Percentiles rank a stretch among this genome's conserved stretches.
Evolutionary conservation across 2,329 filamentous ascomycete species (phyloP).

Genomic region (Claviceps humidiphila): DNA sequence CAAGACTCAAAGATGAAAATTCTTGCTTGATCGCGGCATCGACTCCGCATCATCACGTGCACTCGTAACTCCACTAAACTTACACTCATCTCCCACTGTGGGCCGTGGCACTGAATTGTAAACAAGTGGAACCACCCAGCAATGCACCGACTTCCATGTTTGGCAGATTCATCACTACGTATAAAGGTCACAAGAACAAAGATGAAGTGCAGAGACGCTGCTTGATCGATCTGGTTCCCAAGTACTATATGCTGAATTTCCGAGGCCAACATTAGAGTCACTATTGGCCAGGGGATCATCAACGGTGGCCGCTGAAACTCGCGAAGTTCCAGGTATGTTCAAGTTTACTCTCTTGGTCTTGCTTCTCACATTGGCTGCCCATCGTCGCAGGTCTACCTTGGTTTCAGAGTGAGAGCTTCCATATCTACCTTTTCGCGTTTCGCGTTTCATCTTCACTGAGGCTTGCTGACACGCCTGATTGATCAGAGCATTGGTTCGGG

Average conservation of each 20-base stretch:
- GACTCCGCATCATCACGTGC: not conserved
- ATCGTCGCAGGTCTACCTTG: too few relatives aligned
- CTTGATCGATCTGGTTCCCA: not conserved
- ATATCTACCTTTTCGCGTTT: not conserved
- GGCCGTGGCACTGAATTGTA: not conserved
- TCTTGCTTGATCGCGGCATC: not conserved
- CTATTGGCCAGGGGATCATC: not conserved
- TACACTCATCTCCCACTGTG: not conserved
- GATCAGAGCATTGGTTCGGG: not conserved
- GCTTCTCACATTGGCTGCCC: not conserved
- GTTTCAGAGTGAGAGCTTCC: not conserved
- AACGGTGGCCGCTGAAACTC: not conserved
- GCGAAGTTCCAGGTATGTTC: not conserved
- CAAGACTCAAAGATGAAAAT: not conserved
- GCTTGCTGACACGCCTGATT: not conserved
- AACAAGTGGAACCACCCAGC: not conserved
- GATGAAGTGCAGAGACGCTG: not conserved
- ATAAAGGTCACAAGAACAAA: not conserved
- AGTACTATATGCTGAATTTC: not conserved
- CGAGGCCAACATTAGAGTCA: not conserved
- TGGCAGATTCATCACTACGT: not conserved
- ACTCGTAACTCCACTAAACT: not conserved
- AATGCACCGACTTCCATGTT: not conserved
- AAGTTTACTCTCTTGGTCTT: not conserved
- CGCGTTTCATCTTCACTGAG: not conserved